Evolutionary conservation across 2,329 filamentous ascomycete species (phyloP).

Genomic region (Decorospora gaudefroyi): DNA sequence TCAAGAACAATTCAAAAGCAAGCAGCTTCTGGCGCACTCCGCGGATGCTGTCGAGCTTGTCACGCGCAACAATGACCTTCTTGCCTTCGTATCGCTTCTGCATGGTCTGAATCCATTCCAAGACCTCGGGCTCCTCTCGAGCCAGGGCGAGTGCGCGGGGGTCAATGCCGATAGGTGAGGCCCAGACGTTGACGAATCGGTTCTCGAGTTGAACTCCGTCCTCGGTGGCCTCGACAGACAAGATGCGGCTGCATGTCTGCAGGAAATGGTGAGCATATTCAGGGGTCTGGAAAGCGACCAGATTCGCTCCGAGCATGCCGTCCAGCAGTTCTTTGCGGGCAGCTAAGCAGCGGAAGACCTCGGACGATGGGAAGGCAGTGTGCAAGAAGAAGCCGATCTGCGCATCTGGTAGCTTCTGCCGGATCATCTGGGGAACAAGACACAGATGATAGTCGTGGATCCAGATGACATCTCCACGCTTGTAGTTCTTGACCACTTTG

Average conservation of each 20-base stretch:
- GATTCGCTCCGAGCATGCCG: constrained; percentile 88
- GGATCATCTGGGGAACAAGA: constrained; percentile 85
- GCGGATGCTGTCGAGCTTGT: constrained; percentile 91
- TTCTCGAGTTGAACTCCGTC: constrained; percentile 90
- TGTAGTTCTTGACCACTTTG: constrained; percentile 88
- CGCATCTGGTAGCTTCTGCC: constrained; percentile 86
- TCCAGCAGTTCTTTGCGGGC: constrained; percentile 85
- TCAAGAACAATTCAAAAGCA: constrained; percentile 90
- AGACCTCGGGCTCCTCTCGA: constrained; percentile 72
- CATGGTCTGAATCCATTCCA: constrained; percentile 78
- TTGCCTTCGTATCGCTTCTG: constrained; percentile 85
- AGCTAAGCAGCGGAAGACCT: constrained; percentile 90
- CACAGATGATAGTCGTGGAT: constrained; percentile 94
- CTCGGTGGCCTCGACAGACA: constrained; percentile 86
- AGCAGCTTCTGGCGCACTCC: constrained; percentile 93
- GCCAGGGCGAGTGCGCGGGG: constrained; percentile 73
- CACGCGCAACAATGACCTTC: constrained; percentile 86
- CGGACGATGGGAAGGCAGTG: constrained; percentile 92
- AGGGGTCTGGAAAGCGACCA: constrained; percentile 90
- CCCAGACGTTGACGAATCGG: constrained; percentile 86
- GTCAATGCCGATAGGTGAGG: constrained; percentile 88
- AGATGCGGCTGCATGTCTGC: constrained; percentile 89
- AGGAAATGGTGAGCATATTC: constrained; percentile 95
- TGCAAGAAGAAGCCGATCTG: constrained; percentile 97
- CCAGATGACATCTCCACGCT: constrained; percentile 91